Evolutionary conservation across 2,329 filamentous ascomycete genomes (phyloP), one percentile per base, ranked within the genome.

Genomic region (Chrysoporthe cubensis): DNA sequence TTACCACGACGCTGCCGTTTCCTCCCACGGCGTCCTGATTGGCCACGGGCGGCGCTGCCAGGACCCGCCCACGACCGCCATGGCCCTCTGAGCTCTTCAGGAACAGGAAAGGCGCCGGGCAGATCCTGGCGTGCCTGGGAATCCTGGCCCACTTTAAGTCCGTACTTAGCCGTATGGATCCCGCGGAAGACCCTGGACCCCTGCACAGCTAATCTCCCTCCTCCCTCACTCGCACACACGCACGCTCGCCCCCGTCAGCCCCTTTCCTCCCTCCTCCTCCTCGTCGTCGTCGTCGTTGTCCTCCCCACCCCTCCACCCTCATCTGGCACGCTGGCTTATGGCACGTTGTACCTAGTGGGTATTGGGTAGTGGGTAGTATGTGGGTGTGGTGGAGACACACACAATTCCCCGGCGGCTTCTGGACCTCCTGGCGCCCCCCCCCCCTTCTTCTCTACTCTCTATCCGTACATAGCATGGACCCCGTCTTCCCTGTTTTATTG

Each of bases 51-150:
- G n/a, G 13, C 54, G 32, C 54, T 57, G 14, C 5, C 4, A 57
- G 34, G 54, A 57, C 54, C 54, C 54, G 26, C 26, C 26, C 26
- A 26, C 26, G 26, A 26, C 26, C 26, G 34, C 54, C 16, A 34
- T 40, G 32, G 9, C 34, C 18, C 40, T n/a, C 18, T 40, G 54
- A 9, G 34, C 40, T 26, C 40, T 52, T 57, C 65, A 66, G 65
- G 65, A 66, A 66, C 65, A 66, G 65, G 65, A 48, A 66, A 50
- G 13, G 43, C 26, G 7, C 16, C 14, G 37, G 21, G 60, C 54
- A 26, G 56, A 59, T 59, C 54, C 56, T 48, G 56, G 44, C 21
- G 26, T 26, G 26, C 26, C 2, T 26, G 26, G 26, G 26, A 26
- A 26, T 26, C 26, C 26, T 26, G 26, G 26, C 26, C 26, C 26